Percentiles rank a stretch among this genome's conserved stretches.
These are phyloP conservation scores for Yarrowia sp. DNA, from an alignment of 805 yeast genomes.

Conservation along the genomic window DNA sequence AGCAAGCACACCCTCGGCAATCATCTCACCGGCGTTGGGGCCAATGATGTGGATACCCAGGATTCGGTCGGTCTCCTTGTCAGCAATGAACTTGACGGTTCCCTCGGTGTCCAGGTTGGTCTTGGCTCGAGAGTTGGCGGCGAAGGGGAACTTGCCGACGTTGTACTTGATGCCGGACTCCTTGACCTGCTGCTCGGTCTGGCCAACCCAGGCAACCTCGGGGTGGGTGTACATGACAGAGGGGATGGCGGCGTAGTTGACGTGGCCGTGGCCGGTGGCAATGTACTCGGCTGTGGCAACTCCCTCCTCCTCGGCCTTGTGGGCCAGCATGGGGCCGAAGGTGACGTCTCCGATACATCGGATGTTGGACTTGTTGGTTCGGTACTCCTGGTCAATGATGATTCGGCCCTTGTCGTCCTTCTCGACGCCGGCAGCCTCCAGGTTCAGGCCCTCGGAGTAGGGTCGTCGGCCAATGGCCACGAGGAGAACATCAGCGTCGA, in stretches of 20 bases:
- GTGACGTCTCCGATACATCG: conserved; percentile 98
- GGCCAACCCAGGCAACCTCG: conserved; percentile 99
- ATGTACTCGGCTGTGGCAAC: conserved; percentile 97
- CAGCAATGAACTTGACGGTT: conserved; percentile 93
- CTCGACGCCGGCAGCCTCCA: conserved; percentile 89
- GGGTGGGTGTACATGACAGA: conserved; percentile 99
- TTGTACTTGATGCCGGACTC: conserved; percentile 90
- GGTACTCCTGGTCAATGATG: conserved; percentile 91
- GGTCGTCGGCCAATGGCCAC: conserved; percentile 99
- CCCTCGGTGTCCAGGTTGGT: conserved; percentile 97
- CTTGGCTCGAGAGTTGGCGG: conserved; percentile 99
- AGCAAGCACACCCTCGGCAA: conserved; percentile 97
- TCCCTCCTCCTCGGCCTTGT: conserved; percentile 99
- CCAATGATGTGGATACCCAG: conserved; percentile 97
- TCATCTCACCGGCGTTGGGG: conserved; percentile 99
- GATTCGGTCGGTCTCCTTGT: conserved; percentile 95
- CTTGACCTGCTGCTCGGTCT: conserved; percentile 92
- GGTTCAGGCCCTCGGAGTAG: conserved; percentile 84
- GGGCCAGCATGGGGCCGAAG: conserved; percentile 99
- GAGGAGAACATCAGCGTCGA: conserved; percentile 90
- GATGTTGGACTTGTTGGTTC: conserved; percentile 90
- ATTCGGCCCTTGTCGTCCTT: conserved; percentile 90
- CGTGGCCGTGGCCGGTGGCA: conserved; percentile 95
- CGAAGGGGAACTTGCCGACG: conserved; percentile 97
- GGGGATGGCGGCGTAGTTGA: conserved; percentile 96